These are phyloP conservation scores for Friedmanniomyces simplex DNA, from an alignment of 495 filamentous ascomycete species.

Conservation along the genomic window DNA sequence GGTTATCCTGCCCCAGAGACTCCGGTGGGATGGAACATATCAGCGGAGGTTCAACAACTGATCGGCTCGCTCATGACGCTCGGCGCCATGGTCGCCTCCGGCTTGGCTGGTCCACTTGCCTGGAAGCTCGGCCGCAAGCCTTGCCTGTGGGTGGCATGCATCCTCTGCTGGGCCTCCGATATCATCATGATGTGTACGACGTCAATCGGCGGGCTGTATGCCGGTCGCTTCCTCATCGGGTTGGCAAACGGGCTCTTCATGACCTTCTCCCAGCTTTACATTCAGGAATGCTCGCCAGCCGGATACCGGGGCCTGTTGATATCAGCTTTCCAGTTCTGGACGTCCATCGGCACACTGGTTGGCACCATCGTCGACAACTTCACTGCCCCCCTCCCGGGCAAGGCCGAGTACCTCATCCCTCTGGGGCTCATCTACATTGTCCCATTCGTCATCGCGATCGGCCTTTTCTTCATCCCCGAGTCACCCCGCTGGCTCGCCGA, in stretches of 20 bases:
- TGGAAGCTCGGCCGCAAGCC: constrained; percentile 38
- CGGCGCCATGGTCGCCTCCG: constrained; percentile 4
- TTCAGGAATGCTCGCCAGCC: constrained; percentile 44
- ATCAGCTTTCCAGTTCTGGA: constrained; percentile 41
- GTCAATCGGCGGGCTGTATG: constrained; percentile 44
- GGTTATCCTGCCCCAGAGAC: constrained; percentile 30
- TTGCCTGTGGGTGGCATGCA: constrained; percentile 41
- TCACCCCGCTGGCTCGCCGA: constrained; percentile 54
- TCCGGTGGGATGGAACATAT: constrained; percentile 21
- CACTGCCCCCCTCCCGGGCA: constrained; percentile 38
- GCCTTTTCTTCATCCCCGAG: constrained; percentile 52
- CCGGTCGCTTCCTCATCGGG: constrained; percentile 46
- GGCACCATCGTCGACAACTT: constrained; percentile 56
- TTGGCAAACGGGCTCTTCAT: constrained; percentile 48
- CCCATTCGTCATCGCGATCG: constrained; percentile 40
- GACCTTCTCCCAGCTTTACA: constrained; percentile 52
- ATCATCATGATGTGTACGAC: constrained; percentile 49
- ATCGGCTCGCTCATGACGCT: constrained; percentile 34
- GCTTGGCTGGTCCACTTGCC: constrained; percentile 31
- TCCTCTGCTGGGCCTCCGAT: constrained; percentile 40
- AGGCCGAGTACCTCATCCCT: constrained; percentile 46
- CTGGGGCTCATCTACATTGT: constrained; percentile 50
- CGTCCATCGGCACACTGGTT: constrained; percentile 43
- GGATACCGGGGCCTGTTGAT: constrained; percentile 42
- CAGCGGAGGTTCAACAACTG: constrained; percentile 40